Base-by-base conservation (phyloP, 495 filamentous ascomycete genomes). In the Rostrohypoxylon terebratum region DNA sequence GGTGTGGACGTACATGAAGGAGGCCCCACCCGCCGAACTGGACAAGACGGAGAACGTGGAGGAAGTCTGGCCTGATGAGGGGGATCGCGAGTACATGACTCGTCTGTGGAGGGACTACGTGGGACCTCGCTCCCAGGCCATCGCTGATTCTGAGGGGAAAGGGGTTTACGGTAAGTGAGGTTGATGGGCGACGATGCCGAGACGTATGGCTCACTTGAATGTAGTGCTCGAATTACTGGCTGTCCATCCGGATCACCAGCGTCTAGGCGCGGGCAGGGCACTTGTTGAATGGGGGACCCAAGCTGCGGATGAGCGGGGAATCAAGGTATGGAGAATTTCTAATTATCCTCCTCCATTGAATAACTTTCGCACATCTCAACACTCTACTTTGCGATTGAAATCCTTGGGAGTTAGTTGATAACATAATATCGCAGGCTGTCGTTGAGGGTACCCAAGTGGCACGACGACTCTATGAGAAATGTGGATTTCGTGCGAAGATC, bases 221-320 rank as follows among this genome's bases (percentile, higher is more conserved):
- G 10, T 59, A 76, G 74, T 82, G 47, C 83, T 89, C 36, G 81
- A 86, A 69, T 81, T 85, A 54, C 71, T 90, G 8, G 79, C 82
- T 11, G 84, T 83, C 18, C 81, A 85, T 55, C 86, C 85, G 3
- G 79, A 82, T 21, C 84, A 83, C 59, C 80, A 82, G 62, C 68
- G 80, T 14, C 76, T 81, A 25, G 87, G 87, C 2, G 87, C 87
- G 0, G 87, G 83, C 8, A 77, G 78, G 1, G 80, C 83, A 72
- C 81, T 89, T 0, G 77, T 87, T 3, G 38, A 75, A 16, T 89
- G 86, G 86, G 86, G 86, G 3, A 82, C 84, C 45, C 73, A 81
- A 16, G 65, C 77, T 38, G 83, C 84, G 0, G 81, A 84, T 68
- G 38, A 71, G 33, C 71, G 80, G 20, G 75, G 77, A 8, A 5